Evolutionary conservation across 163 green algal species (phyloP), one percentile per base, ranked within the genome.

Genomic region (Volvox carteri): DNA sequence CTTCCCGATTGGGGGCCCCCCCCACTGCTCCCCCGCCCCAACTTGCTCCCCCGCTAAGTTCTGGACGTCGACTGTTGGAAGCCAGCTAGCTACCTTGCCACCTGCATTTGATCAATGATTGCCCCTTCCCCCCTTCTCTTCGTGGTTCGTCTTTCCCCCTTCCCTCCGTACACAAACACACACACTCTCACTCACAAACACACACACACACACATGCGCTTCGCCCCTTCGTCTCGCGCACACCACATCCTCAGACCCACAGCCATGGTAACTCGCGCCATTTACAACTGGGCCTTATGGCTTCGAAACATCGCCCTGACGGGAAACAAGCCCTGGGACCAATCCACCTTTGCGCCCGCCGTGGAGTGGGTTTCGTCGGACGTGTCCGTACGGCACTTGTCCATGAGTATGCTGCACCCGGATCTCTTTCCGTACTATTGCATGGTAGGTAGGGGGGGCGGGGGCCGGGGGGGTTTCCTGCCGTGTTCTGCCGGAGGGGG

Each of bases 351-450:
- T 42, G 83, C 48, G 16, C 33, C 33, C 3, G 83, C 83, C 25
- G 58, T 88, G 3, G 83, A 88, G 48, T 62, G 25, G 30, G 68
- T 88, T 0, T 79, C 62, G 8, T 5, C 5, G 1, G 48, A 88
- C 5, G 83, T 88, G 11, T 42, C 68, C 1, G 68, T 81, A 8
- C 67, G 83, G 23, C 83, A 88, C n/a, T 28, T 88, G 48, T 75
- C 68, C 50, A 73, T 88, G 83, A 67, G 48, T 0, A 88, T 88
- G 83, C 68, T 88, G 25, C 67, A 74, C 16, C n/a, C 83, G 28
- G 83, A 88, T 23, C 68, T 88, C 16, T 88, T 88, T 25, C 83
- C 83, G 7, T 88, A 88, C 50, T 48, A 56, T 19, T 88, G 83
- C 83, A 88, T 88, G 83, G 83, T 88, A 28, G 11, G 79, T 48